phyloP scores from a whole-genome alignment of 495 filamentous ascomycete species.

The Oleoguttula mirabilis region DNA sequence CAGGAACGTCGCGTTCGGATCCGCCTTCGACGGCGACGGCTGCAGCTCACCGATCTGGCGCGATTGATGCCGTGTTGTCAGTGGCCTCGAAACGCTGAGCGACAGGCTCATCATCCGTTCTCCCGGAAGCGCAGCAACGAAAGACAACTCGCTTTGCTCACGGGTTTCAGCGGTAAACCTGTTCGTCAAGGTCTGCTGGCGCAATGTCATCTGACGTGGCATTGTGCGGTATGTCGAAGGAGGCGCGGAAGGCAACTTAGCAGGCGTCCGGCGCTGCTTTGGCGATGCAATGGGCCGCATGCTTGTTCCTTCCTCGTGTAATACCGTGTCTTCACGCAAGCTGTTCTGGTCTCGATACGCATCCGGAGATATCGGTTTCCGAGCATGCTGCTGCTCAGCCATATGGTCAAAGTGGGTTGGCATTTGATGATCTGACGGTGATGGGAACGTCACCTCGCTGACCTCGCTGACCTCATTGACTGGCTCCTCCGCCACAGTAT shows the following conservation, averaged over 20 bases:
- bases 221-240: background rate
- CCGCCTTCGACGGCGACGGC: slow-evolving; percentile 12
- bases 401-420: background rate
- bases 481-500: background rate
- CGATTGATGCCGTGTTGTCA: slow-evolving; percentile 5
- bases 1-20: slow-evolving; percentile 27
- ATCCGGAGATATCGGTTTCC: background rate
- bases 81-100: slow-evolving; percentile 25
- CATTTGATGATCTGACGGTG: background rate
- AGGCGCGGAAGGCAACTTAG: background rate
- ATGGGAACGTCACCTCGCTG: too few relatives aligned
- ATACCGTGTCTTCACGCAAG: slow-evolving; percentile 12
- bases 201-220: slow-evolving; percentile 11
- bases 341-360: background rate
- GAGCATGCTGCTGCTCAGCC: background rate
- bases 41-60: slow-evolving; percentile 1
- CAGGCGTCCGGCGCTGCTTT: slow-evolving; percentile 10
- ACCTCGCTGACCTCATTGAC: background rate
- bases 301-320: slow-evolving; percentile 1
- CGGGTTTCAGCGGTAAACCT: background rate
- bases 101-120: slow-evolving; percentile 26
- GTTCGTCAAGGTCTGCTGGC: slow-evolving; percentile 12
- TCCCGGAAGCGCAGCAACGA: slow-evolving; percentile 17
- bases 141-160: slow-evolving; percentile 20
- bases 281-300: slow-evolving; percentile 11